Conservation (phyloP, 768 basidiomycete species). For the Gloeophyllum trabeum region DNA sequence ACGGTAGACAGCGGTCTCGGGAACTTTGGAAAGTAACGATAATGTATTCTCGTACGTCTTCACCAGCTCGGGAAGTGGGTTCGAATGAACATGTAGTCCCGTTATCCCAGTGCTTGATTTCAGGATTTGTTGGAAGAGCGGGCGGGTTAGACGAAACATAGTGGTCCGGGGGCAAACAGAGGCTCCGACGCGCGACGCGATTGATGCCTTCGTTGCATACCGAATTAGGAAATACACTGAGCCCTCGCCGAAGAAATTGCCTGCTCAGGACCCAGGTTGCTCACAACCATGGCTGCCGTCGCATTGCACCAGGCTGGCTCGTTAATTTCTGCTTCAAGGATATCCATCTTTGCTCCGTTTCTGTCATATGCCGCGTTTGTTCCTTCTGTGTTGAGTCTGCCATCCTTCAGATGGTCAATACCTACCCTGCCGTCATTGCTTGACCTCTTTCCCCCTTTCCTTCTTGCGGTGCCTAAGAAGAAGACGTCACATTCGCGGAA, state of each 20-base stretch:
- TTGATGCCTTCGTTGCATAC: too few species aligned
- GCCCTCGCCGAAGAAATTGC: too few species aligned
- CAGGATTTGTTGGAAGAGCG: conserved; percentile 47
- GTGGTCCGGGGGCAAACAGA: too few species aligned
- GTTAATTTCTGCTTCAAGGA: conserved; percentile 7
- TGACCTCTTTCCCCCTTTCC: conserved; percentile 78
- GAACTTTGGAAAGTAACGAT: conserved; percentile 52
- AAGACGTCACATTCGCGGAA: conserved; percentile 91
- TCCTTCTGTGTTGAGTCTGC: too few species aligned
- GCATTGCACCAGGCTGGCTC: conserved; percentile 20
- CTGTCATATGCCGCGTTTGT: too few species aligned
- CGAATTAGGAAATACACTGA: too few species aligned
- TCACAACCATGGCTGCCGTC: conserved; percentile 28
- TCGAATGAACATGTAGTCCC: conserved; percentile 74
- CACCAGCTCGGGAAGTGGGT: conserved; percentile 72
- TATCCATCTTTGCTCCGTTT: conserved; percentile 13
- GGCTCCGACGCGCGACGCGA: too few species aligned
- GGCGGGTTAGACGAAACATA: conserved; percentile 74
- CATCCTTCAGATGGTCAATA: conserved; percentile 22
- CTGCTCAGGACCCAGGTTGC: conserved; percentile 4
- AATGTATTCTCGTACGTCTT: conserved; percentile 75
- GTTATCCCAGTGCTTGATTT: conserved; percentile 82
- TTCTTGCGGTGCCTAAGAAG: conserved; percentile 90
- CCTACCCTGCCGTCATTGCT: conserved; percentile 35
- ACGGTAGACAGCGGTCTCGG: conserved; percentile 78